phyloP scores from a whole-genome alignment of 2,329 filamentous ascomycete species.

The Aurifilum marmelostoma region DNA sequence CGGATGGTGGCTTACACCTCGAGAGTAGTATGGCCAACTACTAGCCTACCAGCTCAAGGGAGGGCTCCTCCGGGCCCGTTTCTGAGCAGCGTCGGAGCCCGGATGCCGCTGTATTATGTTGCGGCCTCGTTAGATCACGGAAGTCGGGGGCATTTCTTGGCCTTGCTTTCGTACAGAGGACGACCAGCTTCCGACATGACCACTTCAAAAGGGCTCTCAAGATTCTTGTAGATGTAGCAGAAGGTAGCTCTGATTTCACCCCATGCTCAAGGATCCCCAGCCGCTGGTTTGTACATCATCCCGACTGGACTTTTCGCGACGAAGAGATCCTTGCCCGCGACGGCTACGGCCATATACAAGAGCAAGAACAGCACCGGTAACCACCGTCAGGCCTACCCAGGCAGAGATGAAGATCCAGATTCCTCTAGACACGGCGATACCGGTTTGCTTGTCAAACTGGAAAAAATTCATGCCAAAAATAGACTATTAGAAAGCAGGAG shows the following conservation, averaged over 20 bases:
- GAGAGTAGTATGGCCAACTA: background rate
- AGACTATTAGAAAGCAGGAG: constrained; percentile 3
- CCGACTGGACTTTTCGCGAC: background rate
- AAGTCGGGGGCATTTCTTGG: background rate
- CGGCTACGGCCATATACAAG: constrained; percentile 12
- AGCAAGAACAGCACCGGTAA: constrained; percentile 12
- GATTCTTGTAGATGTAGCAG: background rate
- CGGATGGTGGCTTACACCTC: background rate
- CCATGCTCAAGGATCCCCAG: background rate
- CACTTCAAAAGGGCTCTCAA: background rate
- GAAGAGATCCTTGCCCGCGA: background rate
- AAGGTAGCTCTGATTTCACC: background rate
- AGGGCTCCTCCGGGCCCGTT: background rate
- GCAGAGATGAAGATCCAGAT: constrained; percentile 22
- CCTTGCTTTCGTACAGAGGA: background rate
- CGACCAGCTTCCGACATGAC: background rate
- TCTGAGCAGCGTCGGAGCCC: background rate
- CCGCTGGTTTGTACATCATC: background rate
- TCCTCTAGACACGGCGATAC: constrained; percentile 1
- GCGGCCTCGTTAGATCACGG: background rate
- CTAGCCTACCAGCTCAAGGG: background rate
- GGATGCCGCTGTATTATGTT: background rate
- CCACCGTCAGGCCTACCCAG: constrained; percentile 16
- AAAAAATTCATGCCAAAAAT: constrained; percentile 33
- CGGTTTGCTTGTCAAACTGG: constrained; percentile 21